Evolutionary conservation across 257 asterid genomes (phyloP).

Genomic region (Agastache rugosa): DNA sequence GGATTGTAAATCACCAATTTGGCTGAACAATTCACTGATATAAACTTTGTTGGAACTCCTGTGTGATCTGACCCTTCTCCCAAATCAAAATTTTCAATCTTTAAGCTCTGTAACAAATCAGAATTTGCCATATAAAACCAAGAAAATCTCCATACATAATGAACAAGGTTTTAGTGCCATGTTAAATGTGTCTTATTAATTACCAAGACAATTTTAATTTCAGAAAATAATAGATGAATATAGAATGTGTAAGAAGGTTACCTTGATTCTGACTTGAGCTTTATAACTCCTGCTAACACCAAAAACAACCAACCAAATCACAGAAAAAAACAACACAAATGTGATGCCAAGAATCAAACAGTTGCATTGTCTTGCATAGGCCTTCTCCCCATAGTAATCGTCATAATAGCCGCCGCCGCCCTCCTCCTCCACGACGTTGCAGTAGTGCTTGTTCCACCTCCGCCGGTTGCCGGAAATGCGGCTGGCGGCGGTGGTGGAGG

Average conservation of each 20-base stretch:
- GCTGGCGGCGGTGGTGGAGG: conserved; percentile 56
- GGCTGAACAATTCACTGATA: conserved; percentile 65
- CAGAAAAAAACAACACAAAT: conserved; percentile 37
- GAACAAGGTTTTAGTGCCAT: too few species aligned
- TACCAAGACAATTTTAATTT: too few species aligned
- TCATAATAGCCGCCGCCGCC: conserved; percentile 32
- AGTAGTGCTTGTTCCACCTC: conserved; percentile 55
- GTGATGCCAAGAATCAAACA: conserved; percentile 32
- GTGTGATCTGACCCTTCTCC: conserved; percentile 71
- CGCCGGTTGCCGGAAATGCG: conserved; percentile 55
- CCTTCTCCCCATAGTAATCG: conserved; percentile 33
- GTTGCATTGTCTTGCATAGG: conserved; percentile 31
- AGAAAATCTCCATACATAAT: not conserved
- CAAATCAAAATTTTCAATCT: conserved; percentile 43
- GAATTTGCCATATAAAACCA: too few species aligned
- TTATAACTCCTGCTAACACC: conserved; percentile 51
- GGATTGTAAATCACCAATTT: conserved; percentile 57
- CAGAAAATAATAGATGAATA: too few species aligned
- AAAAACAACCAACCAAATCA: conserved; percentile 57
- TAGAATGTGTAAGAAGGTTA: not conserved
- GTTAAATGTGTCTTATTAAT: too few species aligned
- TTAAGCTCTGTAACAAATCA: conserved; percentile 45
- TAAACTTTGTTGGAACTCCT: conserved; percentile 72
- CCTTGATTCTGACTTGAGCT: conserved; percentile 58
- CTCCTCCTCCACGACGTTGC: conserved; percentile 57